A percentile compares a stretch with the other conserved stretches of the same genome.
These are phyloP conservation scores for Metrosideros polymorpha DNA, from an alignment of 441 rosid genomes.

Conservation along the genomic window DNA sequence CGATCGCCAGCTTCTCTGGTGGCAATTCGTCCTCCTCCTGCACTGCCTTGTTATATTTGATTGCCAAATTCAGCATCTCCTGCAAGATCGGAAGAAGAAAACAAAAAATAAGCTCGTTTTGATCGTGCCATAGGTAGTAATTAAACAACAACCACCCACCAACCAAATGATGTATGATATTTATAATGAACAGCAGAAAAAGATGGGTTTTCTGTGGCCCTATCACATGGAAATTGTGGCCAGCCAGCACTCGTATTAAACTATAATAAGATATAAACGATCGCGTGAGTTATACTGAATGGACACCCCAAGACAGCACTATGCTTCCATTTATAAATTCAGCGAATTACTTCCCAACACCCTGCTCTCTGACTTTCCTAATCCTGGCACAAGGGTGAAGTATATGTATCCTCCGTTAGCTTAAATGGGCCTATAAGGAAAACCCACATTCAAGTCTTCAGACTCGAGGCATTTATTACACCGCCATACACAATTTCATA, in stretches of 20 bases:
- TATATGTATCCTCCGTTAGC: not conserved
- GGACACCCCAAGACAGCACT: not conserved
- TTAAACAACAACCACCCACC: not conserved
- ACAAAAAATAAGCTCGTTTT: not conserved
- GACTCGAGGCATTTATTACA: not conserved
- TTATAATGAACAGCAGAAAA: not conserved
- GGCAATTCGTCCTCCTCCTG: constrained; percentile 95
- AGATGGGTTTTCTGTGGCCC: not conserved
- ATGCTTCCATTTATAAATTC: not conserved
- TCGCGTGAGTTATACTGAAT: not conserved
- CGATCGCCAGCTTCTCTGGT: constrained; percentile 88
- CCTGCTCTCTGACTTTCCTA: not conserved
- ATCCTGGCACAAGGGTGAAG: not conserved
- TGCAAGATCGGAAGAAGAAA: constrained; percentile 19
- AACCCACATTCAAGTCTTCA: not conserved
- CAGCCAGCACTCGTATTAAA: not conserved
- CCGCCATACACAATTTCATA: not conserved
- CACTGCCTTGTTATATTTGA: constrained; percentile 89
- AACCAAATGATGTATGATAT: not conserved
- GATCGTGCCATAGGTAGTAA: not conserved
- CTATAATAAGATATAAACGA: not conserved
- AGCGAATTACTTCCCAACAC: not conserved
- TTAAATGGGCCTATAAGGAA: not conserved
- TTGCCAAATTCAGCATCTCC: constrained; percentile 85
- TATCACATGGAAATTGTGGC: not conserved